Base-by-base conservation (phyloP, 352 stramenopile species). In the Halophytophthora batemanensis region DNA sequence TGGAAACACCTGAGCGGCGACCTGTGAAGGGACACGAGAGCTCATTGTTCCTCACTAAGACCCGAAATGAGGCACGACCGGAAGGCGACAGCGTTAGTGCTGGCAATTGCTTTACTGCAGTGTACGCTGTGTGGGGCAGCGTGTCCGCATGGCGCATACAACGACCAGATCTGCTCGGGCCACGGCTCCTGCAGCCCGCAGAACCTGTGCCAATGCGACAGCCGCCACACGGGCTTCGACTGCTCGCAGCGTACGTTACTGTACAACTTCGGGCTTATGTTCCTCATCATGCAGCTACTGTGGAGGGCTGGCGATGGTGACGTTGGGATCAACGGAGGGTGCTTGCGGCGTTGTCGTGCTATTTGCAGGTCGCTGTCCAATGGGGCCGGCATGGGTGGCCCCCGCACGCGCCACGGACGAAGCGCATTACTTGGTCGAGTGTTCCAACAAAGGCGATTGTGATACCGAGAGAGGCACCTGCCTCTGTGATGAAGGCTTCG, bases 401-500 rank as follows among this genome's bases (percentile, higher is more conserved):
- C 66, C 75, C 17, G 73, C 75, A n/a, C 59, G 63, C 21, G 75
- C 69, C 7, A 65, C 59, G 18, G 63, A 86, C 15, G 61, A 79
- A 29, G 79, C 79, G 8, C 79, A 90, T 54, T 90, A 83, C 52
- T 42, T 56, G 28, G 64, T 77, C 45, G 77, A 93, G 58, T 94
- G 83, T 53, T 92, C 80, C 0, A 91, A 91, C 64, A 79, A 83
- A 33, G 83, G 83, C 28, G 45, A 65, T 12, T 94, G 83, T 55
- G 62, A 90, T 45, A 64, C 75, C 6, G 42, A 62, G 42, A 65
- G 46, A 2, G 83, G 83, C 13, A 28, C 45, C 15, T 94, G 83
- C 46, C 28, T 56, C 0, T 94, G 83, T 41, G 81, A 89, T 54
- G 47, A 74, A 28, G 82, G 82, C 1, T 94, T 87, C 44, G 86